Percentiles rank a stretch among this genome's conserved stretches.
Conservation (phyloP, 2,329 filamentous ascomycete genomes). For the Pseudovirgaria hyperparasitica region DNA sequence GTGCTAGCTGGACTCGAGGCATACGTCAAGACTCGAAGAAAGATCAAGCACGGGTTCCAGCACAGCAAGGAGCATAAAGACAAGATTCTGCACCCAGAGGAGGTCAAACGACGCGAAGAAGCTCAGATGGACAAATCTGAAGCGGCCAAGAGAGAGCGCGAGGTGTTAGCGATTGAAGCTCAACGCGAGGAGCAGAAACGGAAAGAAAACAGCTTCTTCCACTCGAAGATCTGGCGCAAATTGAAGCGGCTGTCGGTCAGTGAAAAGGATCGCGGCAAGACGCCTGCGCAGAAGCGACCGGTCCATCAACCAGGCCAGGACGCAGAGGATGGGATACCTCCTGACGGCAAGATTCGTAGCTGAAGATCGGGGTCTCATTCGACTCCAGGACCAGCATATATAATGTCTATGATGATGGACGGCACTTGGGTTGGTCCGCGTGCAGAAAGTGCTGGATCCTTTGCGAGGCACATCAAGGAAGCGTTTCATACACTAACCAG, state of each 20-base stretch:
- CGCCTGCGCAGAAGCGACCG: slow-evolving; percentile 12
- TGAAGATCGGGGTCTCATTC: background rate
- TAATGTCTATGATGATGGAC: no score
- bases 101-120: slow-evolving; percentile 33
- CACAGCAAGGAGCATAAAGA: slow-evolving; percentile 42
- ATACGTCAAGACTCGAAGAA: slow-evolving; percentile 57
- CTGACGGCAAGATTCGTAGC: slow-evolving; percentile 12
- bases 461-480: no score
- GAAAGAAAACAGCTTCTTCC: slow-evolving; percentile 17
- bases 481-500: no score
- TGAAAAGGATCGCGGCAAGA: slow-evolving; percentile 11
- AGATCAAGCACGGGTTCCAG: slow-evolving; percentile 43
- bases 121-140: slow-evolving; percentile 44
- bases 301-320: slow-evolving; percentile 21
- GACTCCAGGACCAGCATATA: no score
- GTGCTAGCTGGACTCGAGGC: slow-evolving; percentile 72
- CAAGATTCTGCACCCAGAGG: slow-evolving; percentile 49
- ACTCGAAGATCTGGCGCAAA: slow-evolving; percentile 17
- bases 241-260: slow-evolving; percentile 11
- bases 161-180: slow-evolving; percentile 28
- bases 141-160: slow-evolving; percentile 48
- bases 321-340: slow-evolving; percentile 22
- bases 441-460: no score
- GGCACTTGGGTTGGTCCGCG: no score
- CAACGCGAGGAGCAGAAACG: slow-evolving; percentile 34